Evolutionary conservation across 2,329 filamentous ascomycete genomes (phyloP).

Genomic region (Colletotrichum shisoi): DNA sequence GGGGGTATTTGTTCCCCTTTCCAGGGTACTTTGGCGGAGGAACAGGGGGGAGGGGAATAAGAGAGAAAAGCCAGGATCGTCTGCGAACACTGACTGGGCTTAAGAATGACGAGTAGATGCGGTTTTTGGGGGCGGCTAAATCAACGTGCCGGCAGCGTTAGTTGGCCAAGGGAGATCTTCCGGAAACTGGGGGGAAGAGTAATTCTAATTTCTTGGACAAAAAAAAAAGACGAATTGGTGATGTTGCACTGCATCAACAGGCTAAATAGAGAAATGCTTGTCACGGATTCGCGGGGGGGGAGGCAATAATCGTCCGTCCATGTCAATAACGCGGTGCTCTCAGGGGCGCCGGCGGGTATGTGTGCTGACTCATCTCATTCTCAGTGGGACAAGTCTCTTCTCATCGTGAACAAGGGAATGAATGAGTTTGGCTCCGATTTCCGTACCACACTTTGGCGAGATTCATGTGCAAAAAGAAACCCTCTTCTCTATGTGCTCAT

Average conservation of each 20-base stretch:
- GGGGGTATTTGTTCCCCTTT: too few species aligned
- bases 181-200: constrained; percentile 13
- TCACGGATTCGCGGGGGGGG: not conserved
- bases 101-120: not conserved
- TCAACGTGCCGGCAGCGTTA: constrained; percentile 15
- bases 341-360: not conserved
- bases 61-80: constrained; percentile 1
- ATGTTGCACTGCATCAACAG: constrained; percentile 4
- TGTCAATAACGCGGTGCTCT: too few species aligned
- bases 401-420: not conserved
- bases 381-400: not conserved
- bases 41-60: too few species aligned
- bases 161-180: constrained; percentile 15
- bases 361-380: constrained; percentile 1
- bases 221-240: not conserved
- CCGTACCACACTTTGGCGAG: too few species aligned
- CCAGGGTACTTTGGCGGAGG: constrained; percentile 4
- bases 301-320: not conserved
- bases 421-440: not conserved
- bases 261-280: constrained; percentile 24
- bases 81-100: not conserved
- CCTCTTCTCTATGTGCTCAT: not conserved
- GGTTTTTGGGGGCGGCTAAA: constrained; percentile 21
- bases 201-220: not conserved
- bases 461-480: not conserved